phyloP scores from a whole-genome alignment of 371 early-diverging fungal species.

The Astathelohania contejeani region DNA sequence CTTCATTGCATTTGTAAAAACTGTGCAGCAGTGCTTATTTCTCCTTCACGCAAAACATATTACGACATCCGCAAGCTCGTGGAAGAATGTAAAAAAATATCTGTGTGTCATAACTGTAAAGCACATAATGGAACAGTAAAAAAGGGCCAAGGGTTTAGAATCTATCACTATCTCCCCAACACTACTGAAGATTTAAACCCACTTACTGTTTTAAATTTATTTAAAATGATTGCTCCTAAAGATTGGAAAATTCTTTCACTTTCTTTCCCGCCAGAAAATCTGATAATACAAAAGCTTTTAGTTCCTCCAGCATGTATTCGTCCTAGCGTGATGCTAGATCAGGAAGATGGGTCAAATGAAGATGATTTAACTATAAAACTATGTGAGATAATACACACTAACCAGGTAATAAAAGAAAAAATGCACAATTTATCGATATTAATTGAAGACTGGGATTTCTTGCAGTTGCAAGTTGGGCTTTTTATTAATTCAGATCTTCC shows the following conservation, averaged over 20 bases:
- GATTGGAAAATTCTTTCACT: constrained; percentile 32
- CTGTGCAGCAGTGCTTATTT: constrained; percentile 38
- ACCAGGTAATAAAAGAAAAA: constrained; percentile 65
- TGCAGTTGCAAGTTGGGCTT: constrained; percentile 81
- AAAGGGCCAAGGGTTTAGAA: constrained; percentile 79
- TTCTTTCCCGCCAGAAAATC: constrained; percentile 13
- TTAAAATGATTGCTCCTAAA: constrained; percentile 64
- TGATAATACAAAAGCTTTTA: constrained; percentile 53
- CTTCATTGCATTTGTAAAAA: constrained; percentile 91
- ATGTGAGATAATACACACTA: constrained; percentile 81
- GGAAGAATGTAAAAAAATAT: constrained; percentile 68
- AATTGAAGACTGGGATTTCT: constrained; percentile 84
- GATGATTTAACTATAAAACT: constrained; percentile 95
- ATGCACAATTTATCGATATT: constrained; percentile 59
- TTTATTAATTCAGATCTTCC: constrained; percentile 88
- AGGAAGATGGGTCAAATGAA: constrained; percentile 64
- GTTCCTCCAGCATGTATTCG: constrained; percentile 92
- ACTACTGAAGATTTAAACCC: constrained; percentile 73
- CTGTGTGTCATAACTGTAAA: constrained; percentile 67
- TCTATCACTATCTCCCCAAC: constrained; percentile 57
- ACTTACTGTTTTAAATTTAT: constrained; percentile 63
- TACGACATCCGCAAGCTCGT: constrained; percentile 60
- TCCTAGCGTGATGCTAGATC: constrained; percentile 82
- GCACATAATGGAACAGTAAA: constrained; percentile 69
- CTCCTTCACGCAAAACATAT: constrained; percentile 20